phyloP scores from a whole-genome alignment of 495 filamentous ascomycete genomes.

The Penicillium fimorum region DNA sequence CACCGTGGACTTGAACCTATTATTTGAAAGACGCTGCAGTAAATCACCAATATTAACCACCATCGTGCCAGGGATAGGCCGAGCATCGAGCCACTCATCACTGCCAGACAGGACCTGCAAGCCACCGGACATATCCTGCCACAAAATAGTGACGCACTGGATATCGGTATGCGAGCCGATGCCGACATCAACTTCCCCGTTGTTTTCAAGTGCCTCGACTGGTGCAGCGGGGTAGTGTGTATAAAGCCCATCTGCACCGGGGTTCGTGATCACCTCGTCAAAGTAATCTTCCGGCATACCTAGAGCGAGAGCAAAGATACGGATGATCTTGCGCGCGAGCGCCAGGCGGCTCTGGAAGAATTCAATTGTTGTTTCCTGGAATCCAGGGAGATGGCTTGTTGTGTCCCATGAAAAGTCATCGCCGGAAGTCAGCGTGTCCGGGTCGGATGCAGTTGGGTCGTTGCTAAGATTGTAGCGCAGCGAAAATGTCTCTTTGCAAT shows the following conservation, averaged over 20 bases:
- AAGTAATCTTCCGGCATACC: constrained; percentile 51
- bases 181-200: constrained; percentile 39
- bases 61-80: constrained; percentile 55
- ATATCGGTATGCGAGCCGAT: constrained; percentile 60
- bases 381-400: constrained; percentile 46
- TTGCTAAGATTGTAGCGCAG: constrained; percentile 46
- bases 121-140: constrained; percentile 53
- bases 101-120: constrained; percentile 52
- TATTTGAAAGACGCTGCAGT: constrained; percentile 61
- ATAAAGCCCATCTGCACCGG: constrained; percentile 50
- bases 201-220: constrained; percentile 21
- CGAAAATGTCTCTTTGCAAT: constrained; percentile 43
- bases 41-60: constrained; percentile 70
- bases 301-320: constrained; percentile 50
- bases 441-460: constrained; percentile 42
- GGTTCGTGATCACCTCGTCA: constrained; percentile 48
- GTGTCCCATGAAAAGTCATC: constrained; percentile 51
- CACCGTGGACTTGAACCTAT: constrained; percentile 58
- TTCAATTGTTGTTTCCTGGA: constrained; percentile 44
- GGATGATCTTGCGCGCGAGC: constrained; percentile 47
- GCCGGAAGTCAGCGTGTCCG: constrained; percentile 29
- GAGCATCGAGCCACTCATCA: constrained; percentile 54
- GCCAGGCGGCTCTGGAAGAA: constrained; percentile 49
- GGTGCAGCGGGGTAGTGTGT: constrained; percentile 50
- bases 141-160: constrained; percentile 57